Base-by-base conservation (phyloP, 768 basidiomycete species). In the Thelephora aurantiotincta region DNA sequence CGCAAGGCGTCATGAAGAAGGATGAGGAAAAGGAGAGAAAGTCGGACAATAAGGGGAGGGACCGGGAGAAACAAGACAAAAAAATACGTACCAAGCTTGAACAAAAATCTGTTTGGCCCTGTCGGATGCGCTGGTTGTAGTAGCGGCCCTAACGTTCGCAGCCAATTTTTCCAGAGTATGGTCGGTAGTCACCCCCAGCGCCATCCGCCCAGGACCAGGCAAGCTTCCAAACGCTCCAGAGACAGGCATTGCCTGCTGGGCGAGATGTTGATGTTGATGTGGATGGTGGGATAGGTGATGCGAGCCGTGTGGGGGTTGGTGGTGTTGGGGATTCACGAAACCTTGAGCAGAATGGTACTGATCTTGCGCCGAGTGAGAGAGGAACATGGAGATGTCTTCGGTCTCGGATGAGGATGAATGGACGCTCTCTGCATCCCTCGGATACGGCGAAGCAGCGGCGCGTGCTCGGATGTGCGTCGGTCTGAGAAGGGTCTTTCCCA, bases 21-120 rank as follows among this genome's bases (percentile, higher is more conserved):
- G 51, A 20, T 33, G 38, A 35, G 5, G 47, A 45, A 14, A 43
- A 44, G 35, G 33, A 51, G 47, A 44, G 46, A 44, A 51, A 26
- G 43, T 45, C 38, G 50, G 44, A 50, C 45, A 50, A 30, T 30
- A 36, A 55, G 36, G 43, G 44, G 44, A 48, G 36, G 52, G 44
- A n/a, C 38, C 16, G 33, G 36, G 30, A 43, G 36, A 48, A n/a
- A 45, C 30, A 45, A 51, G 43, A 38, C 41, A 47, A 43, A 33
- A 36, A 16, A 48, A 47, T 18, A 72, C 80, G 54, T 54, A 89
- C 89, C 89, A 92, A 48, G 86, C 86, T 63, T 91, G 89, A 16
- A 91, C 88, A 57, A 92, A 92, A 57, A 90, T 89, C 65, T 90
- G 86, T 58, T 90, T 90, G 46, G 89, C 88, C 57, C 89, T 68